Base-by-base conservation (phyloP, 805 yeast species). In the Ogataea haglerorum region DNA sequence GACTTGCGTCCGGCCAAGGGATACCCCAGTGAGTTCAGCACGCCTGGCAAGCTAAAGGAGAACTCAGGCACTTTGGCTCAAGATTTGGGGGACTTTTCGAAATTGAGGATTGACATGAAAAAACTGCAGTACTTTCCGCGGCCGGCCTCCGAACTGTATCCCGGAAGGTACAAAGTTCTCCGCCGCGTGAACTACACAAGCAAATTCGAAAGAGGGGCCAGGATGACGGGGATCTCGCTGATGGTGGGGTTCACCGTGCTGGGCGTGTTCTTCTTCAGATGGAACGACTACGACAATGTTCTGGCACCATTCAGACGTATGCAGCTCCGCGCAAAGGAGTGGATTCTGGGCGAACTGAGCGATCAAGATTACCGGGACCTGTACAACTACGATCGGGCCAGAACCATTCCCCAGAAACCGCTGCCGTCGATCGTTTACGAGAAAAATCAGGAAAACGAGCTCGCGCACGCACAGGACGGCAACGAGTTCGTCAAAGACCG, bases 211-310 rank as follows among this genome's bases (percentile, higher is more conserved):
- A 65, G 67, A 14, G 95, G 93, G 5, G 75, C 84, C 6, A 67
- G 75, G 41, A 61, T 75, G 58, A 72, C 82, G 17, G 80, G 82
- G 0, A 69, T 72, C 28, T 54, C 74, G 7, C 51, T 78, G 23
- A 73, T 77, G 6, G 65, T 69, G 23, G 69, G 75, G 0, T 60
- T 82, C 6, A 61, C 76, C 18, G 57, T 75, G 1, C 82, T 80
- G 52, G 78, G 80, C 16, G 73, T 83, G 2, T 87, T 87, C 58
- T 80, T 85, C 63, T 76, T 81, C 58, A 68, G 88, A 38, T 86
- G 95, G 95, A 85, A 87, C 55, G 93, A 86, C 43, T 75, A 76
- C 47, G 91, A 86, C 42, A 81, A 86, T 53, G 78, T 83, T 6
- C 79, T 86, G 62, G 73, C 87, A 10, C 78, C 74, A 29, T 78